Evolutionary conservation across 2,329 filamentous ascomycete genomes (phyloP).

Genomic region (Penicillium freii): DNA sequence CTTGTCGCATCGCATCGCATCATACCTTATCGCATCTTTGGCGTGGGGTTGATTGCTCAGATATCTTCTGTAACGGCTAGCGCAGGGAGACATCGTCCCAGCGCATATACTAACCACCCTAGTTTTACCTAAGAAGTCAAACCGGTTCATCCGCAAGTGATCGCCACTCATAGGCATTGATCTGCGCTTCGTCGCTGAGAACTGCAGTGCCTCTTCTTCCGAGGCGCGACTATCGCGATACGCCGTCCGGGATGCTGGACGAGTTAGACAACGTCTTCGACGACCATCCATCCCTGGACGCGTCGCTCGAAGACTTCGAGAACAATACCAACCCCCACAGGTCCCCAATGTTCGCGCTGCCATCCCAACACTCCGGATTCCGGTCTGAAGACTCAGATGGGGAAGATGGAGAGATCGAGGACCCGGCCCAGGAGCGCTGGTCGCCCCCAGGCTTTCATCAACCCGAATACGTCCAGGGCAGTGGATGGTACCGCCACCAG

Average conservation of each 20-base stretch:
- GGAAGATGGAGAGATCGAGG: conserved; percentile 42
- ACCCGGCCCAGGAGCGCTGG: conserved; percentile 53
- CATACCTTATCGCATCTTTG: conserved; percentile 20
- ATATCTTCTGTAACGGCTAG: conserved; percentile 14
- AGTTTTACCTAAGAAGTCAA: conserved; percentile 2
- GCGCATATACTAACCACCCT: conserved; percentile 21
- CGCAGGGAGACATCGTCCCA: conserved; percentile 12
- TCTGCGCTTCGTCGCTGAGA: conserved; percentile 21
- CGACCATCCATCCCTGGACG: conserved; percentile 60
- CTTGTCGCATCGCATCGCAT: conserved; percentile 20
- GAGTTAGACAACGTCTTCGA: conserved; percentile 53
- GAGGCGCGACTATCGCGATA: conserved; percentile 26
- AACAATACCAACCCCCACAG: conserved; percentile 47
- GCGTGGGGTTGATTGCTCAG: conserved; percentile 26
- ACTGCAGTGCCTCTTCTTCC: conserved; percentile 21
- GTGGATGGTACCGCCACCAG: conserved; percentile 54
- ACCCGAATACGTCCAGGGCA: conserved; percentile 51
- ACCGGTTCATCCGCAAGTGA: conserved; percentile 5
- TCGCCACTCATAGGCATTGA: conserved; percentile 11
- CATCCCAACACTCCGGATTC: conserved; percentile 64
- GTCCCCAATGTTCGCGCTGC: conserved; percentile 54
- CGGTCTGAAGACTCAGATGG: conserved; percentile 53
- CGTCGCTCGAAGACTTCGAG: conserved; percentile 63
- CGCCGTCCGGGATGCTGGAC: conserved; percentile 45
- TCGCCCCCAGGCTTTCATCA: conserved; percentile 61